Conservation (phyloP, 208 protist genomes). For the Leishmania aethiopica region DNA sequence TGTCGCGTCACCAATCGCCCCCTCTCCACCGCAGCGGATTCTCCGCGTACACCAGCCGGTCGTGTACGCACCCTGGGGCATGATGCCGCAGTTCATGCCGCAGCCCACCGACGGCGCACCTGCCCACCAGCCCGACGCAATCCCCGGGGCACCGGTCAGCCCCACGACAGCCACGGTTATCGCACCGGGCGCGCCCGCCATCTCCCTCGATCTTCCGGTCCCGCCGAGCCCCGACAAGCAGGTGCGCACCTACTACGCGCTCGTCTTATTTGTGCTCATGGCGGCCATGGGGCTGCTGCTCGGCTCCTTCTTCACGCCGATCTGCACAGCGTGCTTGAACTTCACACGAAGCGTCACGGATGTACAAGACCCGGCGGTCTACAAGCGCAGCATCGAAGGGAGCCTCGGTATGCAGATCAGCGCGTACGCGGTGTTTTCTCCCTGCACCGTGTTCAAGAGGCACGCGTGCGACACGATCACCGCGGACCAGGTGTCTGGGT, state of each 20-base stretch:
- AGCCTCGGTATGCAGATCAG: neutral
- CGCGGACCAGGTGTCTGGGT: neutral
- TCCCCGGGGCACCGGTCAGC: neutral
- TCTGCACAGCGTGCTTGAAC: neutral
- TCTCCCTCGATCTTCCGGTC: conserved; percentile 16
- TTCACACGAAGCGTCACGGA: conserved; percentile 7
- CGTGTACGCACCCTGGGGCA: conserved; percentile 16
- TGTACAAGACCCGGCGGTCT: neutral
- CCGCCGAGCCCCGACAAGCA: conserved; percentile 1
- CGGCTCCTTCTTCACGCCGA: conserved; percentile 7
- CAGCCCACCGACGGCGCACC: neutral
- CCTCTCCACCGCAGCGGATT: neutral
- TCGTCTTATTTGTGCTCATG: conserved; percentile 6
- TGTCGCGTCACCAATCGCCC: neutral
- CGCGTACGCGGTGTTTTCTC: conserved; percentile 2
- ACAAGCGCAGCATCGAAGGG: neutral
- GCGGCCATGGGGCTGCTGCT: neutral
- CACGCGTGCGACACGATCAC: conserved; percentile 14
- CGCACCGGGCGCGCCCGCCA: conserved; percentile 1
- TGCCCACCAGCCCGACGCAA: neutral
- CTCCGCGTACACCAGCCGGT: neutral
- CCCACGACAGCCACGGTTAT: neutral
- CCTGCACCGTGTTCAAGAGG: conserved; percentile 16
- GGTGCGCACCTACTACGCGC: conserved; percentile 12
- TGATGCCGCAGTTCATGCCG: neutral